These are phyloP conservation scores for Scytalidium lignicola DNA, from an alignment of 2,329 filamentous ascomycete species.

Conservation along the genomic window DNA sequence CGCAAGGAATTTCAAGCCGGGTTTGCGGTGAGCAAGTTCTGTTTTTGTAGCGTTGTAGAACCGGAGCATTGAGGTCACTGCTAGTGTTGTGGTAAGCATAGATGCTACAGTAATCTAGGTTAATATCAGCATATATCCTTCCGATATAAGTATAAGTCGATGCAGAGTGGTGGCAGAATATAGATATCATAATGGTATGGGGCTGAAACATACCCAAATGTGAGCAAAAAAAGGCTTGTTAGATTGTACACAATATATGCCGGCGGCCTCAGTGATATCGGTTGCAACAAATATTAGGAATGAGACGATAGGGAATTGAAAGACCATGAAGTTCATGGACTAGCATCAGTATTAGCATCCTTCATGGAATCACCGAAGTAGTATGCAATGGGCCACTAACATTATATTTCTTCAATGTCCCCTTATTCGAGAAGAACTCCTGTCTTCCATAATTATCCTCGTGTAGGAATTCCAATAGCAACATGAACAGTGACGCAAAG, in stretches of 20 bases:
- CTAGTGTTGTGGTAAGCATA: constrained; percentile 8
- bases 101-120: neutral
- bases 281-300: constrained; percentile 23
- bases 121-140: neutral
- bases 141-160: too few relatives aligned
- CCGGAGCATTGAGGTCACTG: constrained; percentile 7
- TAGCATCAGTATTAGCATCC: too few relatives aligned
- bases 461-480: constrained; percentile 37
- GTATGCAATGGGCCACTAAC: constrained; percentile 20
- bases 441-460: constrained; percentile 29
- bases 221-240: constrained; percentile 30
- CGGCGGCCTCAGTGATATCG: constrained; percentile 26
- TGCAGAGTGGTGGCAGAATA: neutral
- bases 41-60: constrained; percentile 13
- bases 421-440: constrained; percentile 29
- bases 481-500: constrained; percentile 38
- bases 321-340: constrained; percentile 22
- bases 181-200: neutral
- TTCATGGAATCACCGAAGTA: neutral
- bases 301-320: constrained; percentile 35
- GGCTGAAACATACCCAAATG: constrained; percentile 26
- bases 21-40: constrained; percentile 3
- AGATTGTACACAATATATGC: constrained; percentile 27
- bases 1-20: constrained; percentile 9
- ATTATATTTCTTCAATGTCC: constrained; percentile 14